A percentile compares a stretch with the other conserved stretches of the same genome.
phyloP scores from a whole-genome alignment of 148 eudicot species.

The Cornus kousa region DNA sequence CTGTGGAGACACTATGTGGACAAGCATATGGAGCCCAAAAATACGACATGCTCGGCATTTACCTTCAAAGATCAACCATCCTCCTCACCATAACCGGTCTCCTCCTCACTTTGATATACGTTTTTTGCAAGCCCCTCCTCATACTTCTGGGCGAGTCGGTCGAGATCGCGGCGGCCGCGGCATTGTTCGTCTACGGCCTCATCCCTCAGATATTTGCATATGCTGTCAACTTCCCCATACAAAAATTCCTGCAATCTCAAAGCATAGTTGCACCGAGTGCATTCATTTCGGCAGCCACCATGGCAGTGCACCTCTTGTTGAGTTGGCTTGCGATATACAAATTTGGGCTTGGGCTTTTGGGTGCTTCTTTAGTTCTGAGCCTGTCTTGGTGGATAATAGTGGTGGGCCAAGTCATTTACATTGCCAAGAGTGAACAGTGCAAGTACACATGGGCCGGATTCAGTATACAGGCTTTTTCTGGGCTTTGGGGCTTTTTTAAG shows the following conservation, averaged over 20 bases:
- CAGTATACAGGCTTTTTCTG: slow-evolving; percentile 11
- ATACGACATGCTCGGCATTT: slow-evolving; percentile 18
- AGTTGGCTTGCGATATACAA: slow-evolving; percentile 22
- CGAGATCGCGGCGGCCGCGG: slow-evolving; percentile 12
- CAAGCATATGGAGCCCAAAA: slow-evolving; percentile 32
- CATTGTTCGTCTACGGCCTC: slow-evolving; percentile 20
- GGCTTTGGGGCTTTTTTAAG: slow-evolving; percentile 27
- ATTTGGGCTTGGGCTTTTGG: slow-evolving; percentile 19
- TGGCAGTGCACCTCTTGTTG: slow-evolving; percentile 12
- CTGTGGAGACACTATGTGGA: slow-evolving; percentile 32
- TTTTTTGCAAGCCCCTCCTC: slow-evolving; percentile 20
- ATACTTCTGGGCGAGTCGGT: slow-evolving; percentile 18
- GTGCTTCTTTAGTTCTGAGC: slow-evolving; percentile 21
- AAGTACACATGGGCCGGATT: slow-evolving; percentile 29
- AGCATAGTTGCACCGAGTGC: slow-evolving; percentile 28
- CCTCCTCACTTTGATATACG: slow-evolving; percentile 22
- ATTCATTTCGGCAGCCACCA: slow-evolving; percentile 13
- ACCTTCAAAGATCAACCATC: slow-evolving; percentile 25
- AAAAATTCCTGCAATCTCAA: slow-evolving; percentile 28
- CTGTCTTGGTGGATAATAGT: slow-evolving; percentile 31
- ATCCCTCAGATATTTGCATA: slow-evolving; percentile 30
- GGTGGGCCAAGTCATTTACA: slow-evolving; percentile 10
- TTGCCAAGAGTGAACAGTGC: slow-evolving; percentile 20
- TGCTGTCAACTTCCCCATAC: slow-evolving; percentile 22
- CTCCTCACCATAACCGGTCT: slow-evolving; percentile 19